phyloP scores from a whole-genome alignment of 768 basidiomycete genomes.

The Punctularia strigosozonata region DNA sequence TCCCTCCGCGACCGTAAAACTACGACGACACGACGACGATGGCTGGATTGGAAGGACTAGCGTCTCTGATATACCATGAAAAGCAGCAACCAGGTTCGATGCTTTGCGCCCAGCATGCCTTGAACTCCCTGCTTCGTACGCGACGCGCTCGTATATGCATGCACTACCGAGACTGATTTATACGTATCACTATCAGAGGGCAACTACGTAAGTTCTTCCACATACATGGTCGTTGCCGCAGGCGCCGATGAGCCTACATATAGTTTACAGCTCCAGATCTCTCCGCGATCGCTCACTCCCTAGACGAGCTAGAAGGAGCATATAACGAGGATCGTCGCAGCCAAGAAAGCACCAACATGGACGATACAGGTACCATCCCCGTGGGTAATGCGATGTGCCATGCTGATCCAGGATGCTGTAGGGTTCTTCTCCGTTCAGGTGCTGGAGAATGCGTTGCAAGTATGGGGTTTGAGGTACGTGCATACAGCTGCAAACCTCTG shows the following conservation, averaged over 20 bases:
- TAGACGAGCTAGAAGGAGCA: constrained; percentile 55
- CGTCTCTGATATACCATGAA: constrained; percentile 63
- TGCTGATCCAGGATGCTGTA: constrained; percentile 15
- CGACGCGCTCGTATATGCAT: constrained; percentile 8
- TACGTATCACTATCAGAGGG: constrained; percentile 23
- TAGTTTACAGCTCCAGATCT: constrained; percentile 77
- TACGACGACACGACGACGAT: too few species aligned
- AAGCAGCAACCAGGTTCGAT: constrained; percentile 67
- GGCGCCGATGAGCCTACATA: not conserved
- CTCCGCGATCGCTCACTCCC: constrained; percentile 53
- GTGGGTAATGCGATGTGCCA: not conserved
- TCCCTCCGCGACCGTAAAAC: too few species aligned
- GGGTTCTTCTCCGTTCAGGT: constrained; percentile 93
- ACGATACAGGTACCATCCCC: constrained; percentile 59
- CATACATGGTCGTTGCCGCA: not conserved
- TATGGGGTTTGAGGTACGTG: constrained; percentile 71
- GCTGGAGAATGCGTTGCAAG: constrained; percentile 68
- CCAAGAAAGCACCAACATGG: constrained; percentile 66
- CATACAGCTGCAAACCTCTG: not conserved
- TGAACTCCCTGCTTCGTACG: constrained; percentile 73
- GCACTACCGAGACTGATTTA: not conserved
- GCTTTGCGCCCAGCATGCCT: constrained; percentile 81
- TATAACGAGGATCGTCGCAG: constrained; percentile 37
- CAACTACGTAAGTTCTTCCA: constrained; percentile 30
- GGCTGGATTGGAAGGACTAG: constrained; percentile 46